Base-by-base conservation (phyloP, 805 yeast species). In the Candida silvicultrix region DNA sequence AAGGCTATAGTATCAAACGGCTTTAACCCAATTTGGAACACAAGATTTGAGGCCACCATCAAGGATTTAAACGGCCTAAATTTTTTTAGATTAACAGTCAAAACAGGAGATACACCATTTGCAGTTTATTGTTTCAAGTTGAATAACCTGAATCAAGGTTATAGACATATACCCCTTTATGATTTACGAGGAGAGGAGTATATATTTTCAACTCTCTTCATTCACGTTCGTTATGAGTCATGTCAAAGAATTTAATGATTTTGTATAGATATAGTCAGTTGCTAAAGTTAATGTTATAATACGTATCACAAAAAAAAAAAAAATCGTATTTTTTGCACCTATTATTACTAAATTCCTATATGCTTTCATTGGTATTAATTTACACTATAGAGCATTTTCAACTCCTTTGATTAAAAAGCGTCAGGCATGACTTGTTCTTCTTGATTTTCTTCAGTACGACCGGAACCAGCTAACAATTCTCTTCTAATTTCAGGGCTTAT, bases 401-500 rank as follows among this genome's bases (percentile, higher is more conserved):
- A 8, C 31, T 28, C 9, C 14, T 10, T n/a, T 3, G 10, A 16
- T 14, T 34, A 60, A 43, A 62, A 63, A 9, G 55, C 59, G 47
- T 63, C 67, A 35, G 56, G 53, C 69, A 65, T 65, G 11, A 48
- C 55, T 40, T 60, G 63, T 25, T 63, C 64, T 41, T 58, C 59
- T 38, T 56, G 55, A 7, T 49, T 52, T 23, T 50, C 54, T 20
- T 55, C 52, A 56, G 73, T 71, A 69, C 94, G 80, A 45, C 87
- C 78, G 41, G 73, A 74, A 46, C 98, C 98, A 19, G 97, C 95
- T 52, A 86, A 68, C 52, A 94, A 73, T 64, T 94, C 99, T 59
- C 97, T 80, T 69, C 98, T 80, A 44, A 92, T 89, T 64, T 92
- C 99, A 3, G 96, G 95, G 2, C 97, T 90, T 49, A 94, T 86